Evolutionary conservation across 192 early-diverging fungal species (phyloP).

Genomic region (Coemansia sp.): DNA sequence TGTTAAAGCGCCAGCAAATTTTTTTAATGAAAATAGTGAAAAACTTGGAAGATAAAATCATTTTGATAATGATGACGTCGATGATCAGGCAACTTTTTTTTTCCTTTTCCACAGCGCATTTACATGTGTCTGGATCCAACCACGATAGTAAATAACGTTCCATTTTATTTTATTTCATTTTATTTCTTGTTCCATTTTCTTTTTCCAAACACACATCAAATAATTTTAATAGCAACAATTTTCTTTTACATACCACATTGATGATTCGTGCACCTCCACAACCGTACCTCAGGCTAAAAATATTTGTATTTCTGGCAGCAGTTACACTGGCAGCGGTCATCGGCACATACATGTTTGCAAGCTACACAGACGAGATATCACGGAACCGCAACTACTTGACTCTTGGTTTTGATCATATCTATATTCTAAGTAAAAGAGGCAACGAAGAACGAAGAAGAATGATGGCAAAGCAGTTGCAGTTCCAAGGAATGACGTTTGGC

Average conservation of each 20-base stretch:
- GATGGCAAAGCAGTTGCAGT: constrained; percentile 22
- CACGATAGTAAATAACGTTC: no score
- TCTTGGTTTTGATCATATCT: constrained; percentile 34
- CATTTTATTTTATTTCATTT: no score
- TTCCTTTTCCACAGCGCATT: no score
- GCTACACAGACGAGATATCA: constrained; percentile 26
- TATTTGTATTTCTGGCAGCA: constrained; percentile 20
- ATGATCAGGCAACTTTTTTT: neutral
- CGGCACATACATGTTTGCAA: constrained; percentile 37
- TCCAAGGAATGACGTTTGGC: constrained; percentile 32
- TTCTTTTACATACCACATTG: no score
- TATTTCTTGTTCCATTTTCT: neutral
- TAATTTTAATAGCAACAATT: constrained; percentile 3
- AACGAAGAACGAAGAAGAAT: constrained; percentile 13
- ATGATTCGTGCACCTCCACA: constrained; percentile 22
- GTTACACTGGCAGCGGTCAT: neutral
- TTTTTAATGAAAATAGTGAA: no score
- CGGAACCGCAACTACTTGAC: constrained; percentile 17
- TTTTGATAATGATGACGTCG: neutral
- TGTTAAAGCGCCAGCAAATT: no score
- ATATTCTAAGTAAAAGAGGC: constrained; percentile 18
- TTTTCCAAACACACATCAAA: neutral
- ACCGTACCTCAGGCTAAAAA: constrained; percentile 13
- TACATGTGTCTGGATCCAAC: no score
- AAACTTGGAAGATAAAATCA: no score